A percentile compares a stretch with the other conserved stretches of the same genome.
Evolutionary conservation across 768 basidiomycete species (phyloP).

Genomic region (Pulveroboletus ravenelii): DNA sequence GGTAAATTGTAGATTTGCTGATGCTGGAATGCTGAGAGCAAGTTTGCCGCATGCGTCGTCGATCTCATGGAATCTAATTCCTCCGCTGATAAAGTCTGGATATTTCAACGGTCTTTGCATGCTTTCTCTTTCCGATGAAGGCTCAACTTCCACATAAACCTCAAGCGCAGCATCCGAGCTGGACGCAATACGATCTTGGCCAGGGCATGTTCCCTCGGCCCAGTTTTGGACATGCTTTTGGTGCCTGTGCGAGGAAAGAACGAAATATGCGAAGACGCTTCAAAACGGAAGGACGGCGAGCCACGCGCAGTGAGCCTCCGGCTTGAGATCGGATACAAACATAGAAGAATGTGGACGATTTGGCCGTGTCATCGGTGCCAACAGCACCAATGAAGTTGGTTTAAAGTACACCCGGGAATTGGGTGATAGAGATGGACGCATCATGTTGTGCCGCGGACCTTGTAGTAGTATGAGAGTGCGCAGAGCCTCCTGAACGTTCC

Average conservation of each 20-base stretch:
- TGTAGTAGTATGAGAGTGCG: neutral
- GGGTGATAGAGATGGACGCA: neutral
- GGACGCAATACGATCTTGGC: neutral
- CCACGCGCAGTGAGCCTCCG: neutral
- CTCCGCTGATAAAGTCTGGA: neutral
- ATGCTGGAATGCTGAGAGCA: neutral
- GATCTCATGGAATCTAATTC: neutral
- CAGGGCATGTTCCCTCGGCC: neutral
- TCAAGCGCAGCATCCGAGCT: neutral
- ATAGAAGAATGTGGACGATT: neutral
- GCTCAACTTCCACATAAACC: neutral
- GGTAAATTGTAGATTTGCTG: too few species aligned
- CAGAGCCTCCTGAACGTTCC: neutral
- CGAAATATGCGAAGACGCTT: neutral
- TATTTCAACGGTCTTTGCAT: neutral
- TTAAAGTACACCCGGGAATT: neutral
- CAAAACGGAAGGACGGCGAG: neutral
- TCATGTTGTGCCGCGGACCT: neutral
- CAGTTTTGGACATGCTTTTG: neutral
- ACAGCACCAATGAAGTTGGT: neutral
- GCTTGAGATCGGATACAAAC: neutral
- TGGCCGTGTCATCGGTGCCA: neutral
- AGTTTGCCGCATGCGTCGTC: conserved; percentile 1
- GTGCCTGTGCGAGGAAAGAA: too few species aligned
- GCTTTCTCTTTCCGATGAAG: neutral